phyloP scores from a whole-genome alignment of 2,329 filamentous ascomycete genomes.

The Sclerotinia nivalis region DNA sequence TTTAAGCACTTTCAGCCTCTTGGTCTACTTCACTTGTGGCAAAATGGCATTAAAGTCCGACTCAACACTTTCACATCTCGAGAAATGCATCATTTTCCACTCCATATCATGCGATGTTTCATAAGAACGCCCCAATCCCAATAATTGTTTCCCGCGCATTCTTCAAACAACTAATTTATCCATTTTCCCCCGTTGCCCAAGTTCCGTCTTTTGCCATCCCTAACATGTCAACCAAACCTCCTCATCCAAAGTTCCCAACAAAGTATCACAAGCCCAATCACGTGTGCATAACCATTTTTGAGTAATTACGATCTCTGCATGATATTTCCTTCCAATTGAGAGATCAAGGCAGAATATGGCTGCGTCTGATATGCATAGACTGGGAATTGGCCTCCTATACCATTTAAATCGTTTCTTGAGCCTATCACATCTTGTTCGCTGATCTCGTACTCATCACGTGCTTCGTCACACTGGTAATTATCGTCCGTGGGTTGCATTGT shows the following conservation, averaged over 20 bases:
- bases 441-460: not conserved
- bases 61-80: not conserved
- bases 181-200: not conserved
- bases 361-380: not conserved
- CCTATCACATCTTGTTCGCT: not conserved
- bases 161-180: not conserved
- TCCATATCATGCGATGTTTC: not conserved
- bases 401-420: not conserved
- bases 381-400: slow-evolving; percentile 13
- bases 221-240: not conserved
- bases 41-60: not conserved
- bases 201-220: not conserved
- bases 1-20: not conserved
- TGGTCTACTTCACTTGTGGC: not conserved
- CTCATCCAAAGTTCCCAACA: not conserved
- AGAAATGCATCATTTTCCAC: not conserved
- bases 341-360: not conserved
- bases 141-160: not conserved
- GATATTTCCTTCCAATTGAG: slow-evolving; percentile 4
- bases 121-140: not conserved
- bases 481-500: not conserved
- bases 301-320: not conserved
- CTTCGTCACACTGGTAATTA: not conserved
- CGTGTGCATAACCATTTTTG: not conserved
- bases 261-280: not conserved